These are phyloP conservation scores for Endoconidiophora laricicola DNA, from an alignment of 2,329 filamentous ascomycete species.

Conservation along the genomic window DNA sequence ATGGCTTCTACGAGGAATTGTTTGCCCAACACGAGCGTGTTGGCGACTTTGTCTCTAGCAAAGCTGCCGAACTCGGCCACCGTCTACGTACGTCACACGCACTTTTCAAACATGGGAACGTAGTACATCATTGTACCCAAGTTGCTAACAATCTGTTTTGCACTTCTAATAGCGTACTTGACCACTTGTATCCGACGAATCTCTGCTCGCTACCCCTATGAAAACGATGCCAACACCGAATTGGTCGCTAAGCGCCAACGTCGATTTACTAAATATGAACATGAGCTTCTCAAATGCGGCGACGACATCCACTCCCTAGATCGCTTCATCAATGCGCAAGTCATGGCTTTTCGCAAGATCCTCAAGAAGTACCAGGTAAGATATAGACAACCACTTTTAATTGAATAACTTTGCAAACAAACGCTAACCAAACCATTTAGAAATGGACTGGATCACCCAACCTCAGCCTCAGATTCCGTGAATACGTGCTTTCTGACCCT, in stretches of 20 bases:
- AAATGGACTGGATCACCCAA: slow-evolving; percentile 67
- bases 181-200: slow-evolving; percentile 31
- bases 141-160: slow-evolving; percentile 15
- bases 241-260: slow-evolving; percentile 27
- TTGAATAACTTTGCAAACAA: too few relatives aligned
- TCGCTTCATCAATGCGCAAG: slow-evolving; percentile 58
- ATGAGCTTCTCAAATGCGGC: slow-evolving; percentile 39
- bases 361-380: slow-evolving; percentile 66
- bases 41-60: slow-evolving; percentile 62
- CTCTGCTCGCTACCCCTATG: slow-evolving; percentile 25
- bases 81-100: slow-evolving; percentile 39
- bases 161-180: slow-evolving; percentile 27
- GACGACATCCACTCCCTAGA: slow-evolving; percentile 55
- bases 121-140: neutral
- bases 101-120: neutral
- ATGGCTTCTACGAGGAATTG: slow-evolving; percentile 55
- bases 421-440: slow-evolving; percentile 20
- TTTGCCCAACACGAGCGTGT: slow-evolving; percentile 60
- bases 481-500: slow-evolving; percentile 45
- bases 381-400: neutral
- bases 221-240: slow-evolving; percentile 15
- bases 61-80: slow-evolving; percentile 59
- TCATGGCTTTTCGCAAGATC: slow-evolving; percentile 64
- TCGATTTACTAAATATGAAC: slow-evolving; percentile 36
- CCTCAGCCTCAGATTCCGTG: slow-evolving; percentile 48